These are phyloP conservation scores for Saccharum officinarum DNA, from an alignment of 176 grass and related monocot genomes.

Conservation along the genomic window DNA sequence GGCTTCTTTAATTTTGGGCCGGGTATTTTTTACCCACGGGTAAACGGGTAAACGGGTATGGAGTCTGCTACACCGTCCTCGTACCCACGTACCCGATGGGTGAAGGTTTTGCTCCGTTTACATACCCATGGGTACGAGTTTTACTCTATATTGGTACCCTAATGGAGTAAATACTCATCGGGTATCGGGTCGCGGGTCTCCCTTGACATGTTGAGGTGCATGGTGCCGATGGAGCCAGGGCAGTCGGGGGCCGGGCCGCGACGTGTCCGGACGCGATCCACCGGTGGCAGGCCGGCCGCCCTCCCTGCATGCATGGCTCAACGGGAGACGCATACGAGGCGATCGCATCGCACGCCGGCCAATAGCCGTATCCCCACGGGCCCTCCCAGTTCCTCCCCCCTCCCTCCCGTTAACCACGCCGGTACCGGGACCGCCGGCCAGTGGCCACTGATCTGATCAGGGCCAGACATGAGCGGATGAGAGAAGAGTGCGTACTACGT, in stretches of 20 bases:
- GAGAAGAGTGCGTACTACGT: neutral
- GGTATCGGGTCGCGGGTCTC: no score
- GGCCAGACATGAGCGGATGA: neutral
- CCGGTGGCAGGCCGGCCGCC: neutral
- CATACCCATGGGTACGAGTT: no score
- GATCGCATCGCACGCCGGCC: neutral
- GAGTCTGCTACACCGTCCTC: no score
- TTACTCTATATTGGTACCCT: no score
- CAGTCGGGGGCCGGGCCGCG: conserved; percentile 23
- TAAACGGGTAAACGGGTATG: no score
- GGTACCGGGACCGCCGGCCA: neutral
- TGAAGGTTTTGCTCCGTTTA: no score
- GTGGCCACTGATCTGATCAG: neutral
- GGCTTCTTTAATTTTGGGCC: no score
- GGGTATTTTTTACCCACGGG: no score
- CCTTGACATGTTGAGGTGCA: no score
- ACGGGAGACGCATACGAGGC: neutral
- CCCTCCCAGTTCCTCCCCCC: neutral
- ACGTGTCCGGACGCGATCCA: conserved; percentile 41
- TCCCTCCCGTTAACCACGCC: neutral
- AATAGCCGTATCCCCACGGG: neutral
- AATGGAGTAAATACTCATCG: no score
- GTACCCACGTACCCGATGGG: no score
- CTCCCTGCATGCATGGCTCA: neutral
- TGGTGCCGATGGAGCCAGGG: conserved; percentile 44